Base-by-base conservation (phyloP, 345 rosid species). In the Populus alba region DNA sequence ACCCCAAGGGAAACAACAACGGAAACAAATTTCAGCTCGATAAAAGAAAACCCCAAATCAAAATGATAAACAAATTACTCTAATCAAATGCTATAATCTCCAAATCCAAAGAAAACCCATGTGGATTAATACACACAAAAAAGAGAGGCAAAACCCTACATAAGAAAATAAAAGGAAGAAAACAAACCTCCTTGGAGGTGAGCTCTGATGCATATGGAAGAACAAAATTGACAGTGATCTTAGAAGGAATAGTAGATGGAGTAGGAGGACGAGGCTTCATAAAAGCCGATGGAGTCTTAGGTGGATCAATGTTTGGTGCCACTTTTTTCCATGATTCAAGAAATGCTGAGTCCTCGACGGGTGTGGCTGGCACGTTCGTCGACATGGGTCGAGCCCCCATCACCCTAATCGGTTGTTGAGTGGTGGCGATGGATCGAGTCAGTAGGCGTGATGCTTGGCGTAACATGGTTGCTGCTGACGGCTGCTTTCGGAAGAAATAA, bases 171-270 rank as follows among this genome's bases (percentile, higher is more conserved):
- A 53, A 72, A 66, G 39, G 25, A 29, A 43, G 22, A 25, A 45
- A 59, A 16, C 78, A 23, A 38, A 74, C 84, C 84, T 82, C 84
- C 35, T 74, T 78, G 38, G 59, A 38, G 31, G 84, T 69, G 53
- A 82, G 76, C 81, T 74, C 73, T 57, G 84, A 73, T 12, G 81
- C 78, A 41, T 82, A 82, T 31, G 84, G 98, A 70, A 94, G 98
- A 63, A 94, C 97, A 66, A 92, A 92, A 81, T 94, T 92, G 82
- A 91, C 92, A 39, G 97, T 90, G 85, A 92, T 87, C 86, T 92
- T 94, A 62, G 96, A 70, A 10, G 98, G 98, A 39, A 94, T 77
- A 7, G 96, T 31, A 37, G 96, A 76, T 8, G 91, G 89, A 31
- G 83, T 87, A 1, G 90, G 79, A 8, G 94, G 93, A 63, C 73